A percentile compares a stretch with the other conserved stretches of the same genome.
These are phyloP conservation scores for Diplogelasinospora grovesii DNA, from an alignment of 495 filamentous ascomycete genomes.

Conservation along the genomic window DNA sequence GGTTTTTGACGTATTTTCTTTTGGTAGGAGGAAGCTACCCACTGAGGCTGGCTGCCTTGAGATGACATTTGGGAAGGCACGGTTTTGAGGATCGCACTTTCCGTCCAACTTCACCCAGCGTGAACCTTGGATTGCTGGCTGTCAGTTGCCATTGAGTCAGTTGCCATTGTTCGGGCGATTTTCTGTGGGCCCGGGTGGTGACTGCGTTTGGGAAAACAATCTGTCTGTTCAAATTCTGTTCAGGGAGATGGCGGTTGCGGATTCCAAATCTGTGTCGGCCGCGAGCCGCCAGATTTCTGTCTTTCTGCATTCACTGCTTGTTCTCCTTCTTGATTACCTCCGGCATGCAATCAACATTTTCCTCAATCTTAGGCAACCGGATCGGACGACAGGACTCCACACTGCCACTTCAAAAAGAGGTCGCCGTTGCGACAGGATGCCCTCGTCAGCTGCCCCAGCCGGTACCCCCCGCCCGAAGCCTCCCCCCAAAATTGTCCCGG, in stretches of 20 bases:
- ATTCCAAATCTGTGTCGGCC: constrained; percentile 17
- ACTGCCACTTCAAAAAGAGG: background rate
- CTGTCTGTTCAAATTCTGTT: background rate
- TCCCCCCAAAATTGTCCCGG: constrained; percentile 14
- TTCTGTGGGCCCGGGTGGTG: no score
- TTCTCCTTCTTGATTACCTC: constrained; percentile 15
- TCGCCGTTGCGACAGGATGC: constrained; percentile 1
- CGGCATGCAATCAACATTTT: constrained; percentile 14
- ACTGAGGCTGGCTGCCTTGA: no score
- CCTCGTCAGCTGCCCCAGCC: constrained; percentile 9
- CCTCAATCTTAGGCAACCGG: background rate
- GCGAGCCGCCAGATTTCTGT: constrained; percentile 17
- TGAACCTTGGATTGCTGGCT: background rate
- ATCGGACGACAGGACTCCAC: constrained; percentile 6
- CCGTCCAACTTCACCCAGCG: background rate
- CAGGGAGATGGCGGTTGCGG: constrained; percentile 21
- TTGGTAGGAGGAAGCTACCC: no score
- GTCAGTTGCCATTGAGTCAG: no score
- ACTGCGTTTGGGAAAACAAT: constrained; percentile 5
- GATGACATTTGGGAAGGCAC: no score
- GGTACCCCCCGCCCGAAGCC: constrained; percentile 1
- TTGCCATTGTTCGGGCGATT: no score
- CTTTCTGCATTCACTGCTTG: constrained; percentile 21
- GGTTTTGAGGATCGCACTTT: background rate
- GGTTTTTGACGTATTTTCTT: no score